These are phyloP conservation scores for Clavulina sp. DNA, from an alignment of 768 basidiomycete genomes.

Conservation along the genomic window DNA sequence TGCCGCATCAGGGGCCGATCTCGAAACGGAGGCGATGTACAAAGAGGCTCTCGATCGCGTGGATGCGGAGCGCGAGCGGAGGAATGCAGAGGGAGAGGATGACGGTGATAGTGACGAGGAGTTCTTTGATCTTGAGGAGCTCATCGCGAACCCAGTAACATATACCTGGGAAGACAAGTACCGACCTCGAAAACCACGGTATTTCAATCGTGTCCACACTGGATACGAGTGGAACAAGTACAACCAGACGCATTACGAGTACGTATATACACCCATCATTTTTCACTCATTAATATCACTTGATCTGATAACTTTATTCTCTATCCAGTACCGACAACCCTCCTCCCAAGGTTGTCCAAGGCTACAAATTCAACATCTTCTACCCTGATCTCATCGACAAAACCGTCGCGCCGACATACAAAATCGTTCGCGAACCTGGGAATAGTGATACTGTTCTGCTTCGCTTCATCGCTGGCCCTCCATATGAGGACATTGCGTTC, in stretches of 20 bases:
- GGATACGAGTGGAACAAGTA: conserved; percentile 99
- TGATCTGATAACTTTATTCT: conserved; percentile 10
- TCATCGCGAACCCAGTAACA: conserved; percentile 59
- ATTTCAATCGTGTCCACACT: conserved; percentile 97
- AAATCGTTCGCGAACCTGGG: conserved; percentile 81
- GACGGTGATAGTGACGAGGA: conserved; percentile 95
- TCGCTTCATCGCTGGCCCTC: conserved; percentile 90
- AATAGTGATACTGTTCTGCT: conserved; percentile 91
- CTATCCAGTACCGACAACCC: conserved; percentile 78
- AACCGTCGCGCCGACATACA: conserved; percentile 90
- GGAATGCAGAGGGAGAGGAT: conserved; percentile 81
- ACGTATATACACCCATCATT: conserved; percentile 19
- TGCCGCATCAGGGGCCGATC: conserved; percentile 33
- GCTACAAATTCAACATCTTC: conserved; percentile 98
- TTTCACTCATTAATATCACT: conserved; percentile 1
- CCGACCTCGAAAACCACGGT: conserved; percentile 87
- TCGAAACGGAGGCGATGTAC: conserved; percentile 80
- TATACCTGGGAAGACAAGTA: conserved; percentile 99
- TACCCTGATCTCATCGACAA: conserved; percentile 99
- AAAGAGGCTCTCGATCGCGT: too few species aligned
- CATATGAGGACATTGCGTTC: conserved; percentile 98
- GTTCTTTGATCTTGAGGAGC: conserved; percentile 84
- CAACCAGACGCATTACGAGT: conserved; percentile 99
- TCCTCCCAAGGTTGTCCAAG: conserved; percentile 97
- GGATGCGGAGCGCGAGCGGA: too few species aligned